Percentiles rank a stretch among this genome's conserved stretches.
Conservation (phyloP, 2,329 filamentous ascomycete species). For the Penicillium brevicompactum region DNA sequence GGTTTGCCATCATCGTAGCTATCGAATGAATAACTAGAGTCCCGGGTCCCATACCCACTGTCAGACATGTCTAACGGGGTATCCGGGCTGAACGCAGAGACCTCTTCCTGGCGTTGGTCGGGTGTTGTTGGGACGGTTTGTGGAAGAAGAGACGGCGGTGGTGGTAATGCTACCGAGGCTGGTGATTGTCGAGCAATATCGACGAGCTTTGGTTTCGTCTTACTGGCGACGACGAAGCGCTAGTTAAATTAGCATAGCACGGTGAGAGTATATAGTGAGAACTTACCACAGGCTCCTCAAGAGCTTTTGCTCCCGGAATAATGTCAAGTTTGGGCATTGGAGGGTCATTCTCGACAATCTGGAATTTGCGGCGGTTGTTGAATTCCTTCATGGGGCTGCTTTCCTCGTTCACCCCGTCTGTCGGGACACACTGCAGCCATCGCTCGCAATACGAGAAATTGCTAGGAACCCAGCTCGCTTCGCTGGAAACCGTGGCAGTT, state of each 20-base stretch:
- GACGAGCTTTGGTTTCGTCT: slow-evolving; percentile 40
- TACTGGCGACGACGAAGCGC: slow-evolving; percentile 40
- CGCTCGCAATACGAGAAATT: slow-evolving; percentile 41
- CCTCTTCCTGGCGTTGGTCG: slow-evolving; percentile 36
- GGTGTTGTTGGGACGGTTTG: slow-evolving; percentile 37
- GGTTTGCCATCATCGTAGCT: slow-evolving; percentile 27
- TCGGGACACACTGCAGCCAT: slow-evolving; percentile 41
- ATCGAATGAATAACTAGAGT: slow-evolving; percentile 29
- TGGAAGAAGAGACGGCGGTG: slow-evolving; percentile 22
- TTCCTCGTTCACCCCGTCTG: slow-evolving; percentile 29
- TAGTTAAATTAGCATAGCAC: slow-evolving; percentile 12
- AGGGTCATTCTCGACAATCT: slow-evolving; percentile 40
- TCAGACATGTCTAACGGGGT: slow-evolving; percentile 40
- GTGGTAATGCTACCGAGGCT: slow-evolving; percentile 25
- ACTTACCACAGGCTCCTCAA: slow-evolving; percentile 30
- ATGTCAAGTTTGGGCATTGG: slow-evolving; percentile 27
- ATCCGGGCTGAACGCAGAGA: slow-evolving; percentile 44
- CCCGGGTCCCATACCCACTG: slow-evolving; percentile 36
- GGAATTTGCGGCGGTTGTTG: slow-evolving; percentile 38
- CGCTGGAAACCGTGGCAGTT: slow-evolving; percentile 39
- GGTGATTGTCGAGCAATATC: slow-evolving; percentile 42
- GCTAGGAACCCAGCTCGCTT: slow-evolving; percentile 40
- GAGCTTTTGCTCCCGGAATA: slow-evolving; percentile 17
- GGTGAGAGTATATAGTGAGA: background rate
- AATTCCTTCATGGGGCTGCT: slow-evolving; percentile 28